A percentile compares a stretch with the other conserved stretches of the same genome.
These are phyloP conservation scores for Saturnispora galanensis DNA, from an alignment of 805 yeast genomes.

Conservation along the genomic window DNA sequence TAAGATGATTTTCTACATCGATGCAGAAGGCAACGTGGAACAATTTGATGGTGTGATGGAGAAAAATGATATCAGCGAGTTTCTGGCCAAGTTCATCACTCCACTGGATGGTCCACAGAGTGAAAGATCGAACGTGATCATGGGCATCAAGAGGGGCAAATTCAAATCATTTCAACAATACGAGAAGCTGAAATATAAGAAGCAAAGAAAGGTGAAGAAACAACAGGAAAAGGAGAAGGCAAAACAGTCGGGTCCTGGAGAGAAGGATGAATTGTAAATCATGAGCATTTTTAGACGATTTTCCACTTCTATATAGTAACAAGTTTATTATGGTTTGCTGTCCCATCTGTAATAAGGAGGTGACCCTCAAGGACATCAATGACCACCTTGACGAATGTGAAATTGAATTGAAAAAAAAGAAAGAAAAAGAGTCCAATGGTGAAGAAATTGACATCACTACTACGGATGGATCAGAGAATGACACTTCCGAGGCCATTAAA, in stretches of 20 bases:
- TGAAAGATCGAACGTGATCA: conserved; percentile 16
- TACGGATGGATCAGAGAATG: background rate
- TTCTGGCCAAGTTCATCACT: conserved; percentile 22
- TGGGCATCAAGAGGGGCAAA: conserved; percentile 17
- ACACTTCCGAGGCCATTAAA: background rate
- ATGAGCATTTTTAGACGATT: background rate
- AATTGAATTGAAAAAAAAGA: background rate
- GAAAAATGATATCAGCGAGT: conserved; percentile 26
- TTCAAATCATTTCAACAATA: conserved; percentile 17
- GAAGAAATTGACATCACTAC: background rate
- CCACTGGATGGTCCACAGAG: conserved; percentile 30
- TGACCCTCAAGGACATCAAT: conserved; percentile 24
- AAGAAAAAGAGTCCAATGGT: background rate
- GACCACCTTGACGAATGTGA: conserved; percentile 28
- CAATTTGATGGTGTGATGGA: conserved; percentile 21
- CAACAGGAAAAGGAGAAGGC: conserved; percentile 6
- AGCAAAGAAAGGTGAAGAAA: conserved; percentile 10
- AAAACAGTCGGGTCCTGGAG: background rate
- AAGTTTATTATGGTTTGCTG: conserved; percentile 23
- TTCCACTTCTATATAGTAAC: too few relatives aligned
- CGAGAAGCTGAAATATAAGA: conserved; percentile 17
- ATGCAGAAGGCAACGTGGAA: conserved; percentile 14
- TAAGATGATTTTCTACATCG: conserved; percentile 20
- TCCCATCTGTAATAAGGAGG: conserved; percentile 26
- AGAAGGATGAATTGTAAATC: conserved; percentile 16